A percentile compares a stretch with the other conserved stretches of the same genome.
Conservation (phyloP, 1,139 yeast species). For the Scheffersomyces insectosa region DNA sequence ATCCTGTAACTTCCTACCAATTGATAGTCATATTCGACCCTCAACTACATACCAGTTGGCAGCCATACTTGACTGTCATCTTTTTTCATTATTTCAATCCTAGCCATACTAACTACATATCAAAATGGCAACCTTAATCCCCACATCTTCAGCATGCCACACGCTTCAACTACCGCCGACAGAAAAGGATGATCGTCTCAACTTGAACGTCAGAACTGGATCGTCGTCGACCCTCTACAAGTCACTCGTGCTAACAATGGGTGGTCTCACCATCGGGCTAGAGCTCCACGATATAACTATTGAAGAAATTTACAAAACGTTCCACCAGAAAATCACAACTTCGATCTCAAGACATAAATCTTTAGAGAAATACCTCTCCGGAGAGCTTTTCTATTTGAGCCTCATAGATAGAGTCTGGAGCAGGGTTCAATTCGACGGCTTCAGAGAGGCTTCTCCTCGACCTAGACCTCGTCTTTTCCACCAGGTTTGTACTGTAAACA, state of each 20-base stretch:
- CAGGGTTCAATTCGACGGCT: conserved; percentile 26
- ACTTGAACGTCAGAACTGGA: conserved; percentile 65
- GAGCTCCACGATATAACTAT: conserved; percentile 42
- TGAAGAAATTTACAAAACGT: conserved; percentile 26
- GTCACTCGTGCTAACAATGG: conserved; percentile 61
- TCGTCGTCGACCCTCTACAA: conserved; percentile 58
- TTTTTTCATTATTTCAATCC: background rate
- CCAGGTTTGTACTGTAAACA: conserved; percentile 50
- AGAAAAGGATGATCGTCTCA: conserved; percentile 46
- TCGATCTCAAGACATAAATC: conserved; percentile 28
- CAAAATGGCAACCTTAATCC: conserved; percentile 45
- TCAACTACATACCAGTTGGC: no score
- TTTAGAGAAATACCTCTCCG: conserved; percentile 50
- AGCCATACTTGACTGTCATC: background rate
- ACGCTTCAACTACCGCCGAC: conserved; percentile 47
- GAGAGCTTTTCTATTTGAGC: conserved; percentile 57
- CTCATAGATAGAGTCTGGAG: conserved; percentile 60
- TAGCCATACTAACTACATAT: background rate
- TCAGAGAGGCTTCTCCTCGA: conserved; percentile 13
- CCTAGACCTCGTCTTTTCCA: conserved; percentile 64
- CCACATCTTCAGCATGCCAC: conserved; percentile 53
- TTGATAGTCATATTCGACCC: no score
- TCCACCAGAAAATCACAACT: conserved; percentile 26
- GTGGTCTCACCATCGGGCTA: conserved; percentile 67
- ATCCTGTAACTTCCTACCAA: no score